Conservation (phyloP, 495 filamentous ascomycete genomes). For the Tuber indicum region DNA sequence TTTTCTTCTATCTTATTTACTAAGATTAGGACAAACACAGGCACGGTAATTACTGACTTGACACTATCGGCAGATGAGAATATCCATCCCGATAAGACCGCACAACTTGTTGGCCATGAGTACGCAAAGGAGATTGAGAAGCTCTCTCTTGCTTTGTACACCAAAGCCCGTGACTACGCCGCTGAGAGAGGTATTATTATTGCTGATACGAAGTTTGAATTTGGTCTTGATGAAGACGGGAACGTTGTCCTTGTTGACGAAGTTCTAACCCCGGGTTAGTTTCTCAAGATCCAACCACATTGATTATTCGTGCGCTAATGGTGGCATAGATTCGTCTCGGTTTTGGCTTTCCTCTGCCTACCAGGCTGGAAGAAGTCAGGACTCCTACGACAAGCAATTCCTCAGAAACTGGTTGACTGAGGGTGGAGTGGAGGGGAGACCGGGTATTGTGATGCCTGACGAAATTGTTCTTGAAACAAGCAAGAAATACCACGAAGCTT, state of each 20-base stretch:
- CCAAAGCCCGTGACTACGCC: slow-evolving; percentile 65
- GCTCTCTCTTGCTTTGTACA: slow-evolving; percentile 67
- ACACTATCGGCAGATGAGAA: slow-evolving; percentile 63
- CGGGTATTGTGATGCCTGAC: slow-evolving; percentile 59
- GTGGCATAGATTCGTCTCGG: slow-evolving; percentile 61
- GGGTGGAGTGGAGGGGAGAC: slow-evolving; percentile 63
- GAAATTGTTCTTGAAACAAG: slow-evolving; percentile 59
- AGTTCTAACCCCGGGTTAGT: slow-evolving; percentile 61
- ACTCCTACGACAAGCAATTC: slow-evolving; percentile 88
- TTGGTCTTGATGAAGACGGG: slow-evolving; percentile 63
- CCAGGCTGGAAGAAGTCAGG: slow-evolving; percentile 63
- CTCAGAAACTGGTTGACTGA: slow-evolving; percentile 76
- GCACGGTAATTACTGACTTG: slow-evolving; percentile 2
- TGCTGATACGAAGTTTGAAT: slow-evolving; percentile 81
- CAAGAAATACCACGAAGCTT: slow-evolving; percentile 63
- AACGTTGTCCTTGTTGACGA: slow-evolving; percentile 85
- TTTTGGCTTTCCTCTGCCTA: slow-evolving; percentile 82
- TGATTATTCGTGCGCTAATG: slow-evolving; percentile 2
- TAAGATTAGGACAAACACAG: background rate
- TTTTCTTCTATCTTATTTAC: background rate
- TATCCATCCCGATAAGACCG: slow-evolving; percentile 68
- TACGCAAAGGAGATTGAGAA: slow-evolving; percentile 70
- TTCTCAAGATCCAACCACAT: slow-evolving; percentile 20
- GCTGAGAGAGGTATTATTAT: slow-evolving; percentile 77
- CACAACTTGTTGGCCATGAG: slow-evolving; percentile 61